Evolutionary conservation across 805 yeast species (phyloP), one percentile per base, ranked within the genome.

Genomic region (Candida caryicola): DNA sequence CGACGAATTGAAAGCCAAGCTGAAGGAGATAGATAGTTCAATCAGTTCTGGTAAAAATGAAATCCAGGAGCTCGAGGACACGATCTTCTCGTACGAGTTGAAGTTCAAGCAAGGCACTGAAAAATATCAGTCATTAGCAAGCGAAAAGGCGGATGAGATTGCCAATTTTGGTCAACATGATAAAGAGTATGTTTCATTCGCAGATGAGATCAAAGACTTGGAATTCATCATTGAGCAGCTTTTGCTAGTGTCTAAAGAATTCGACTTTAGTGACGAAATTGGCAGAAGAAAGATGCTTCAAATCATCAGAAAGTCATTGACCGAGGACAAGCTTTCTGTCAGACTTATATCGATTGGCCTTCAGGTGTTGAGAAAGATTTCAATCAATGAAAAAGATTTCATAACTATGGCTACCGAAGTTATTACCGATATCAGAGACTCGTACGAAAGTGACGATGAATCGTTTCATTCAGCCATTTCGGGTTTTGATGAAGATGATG

Each of bases 191-290:
- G 34, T 41, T n/a, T 50, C 59, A 2, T 58, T 60, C 36, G 60
- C 66, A 1, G 69, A 66, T 3, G 80, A 81, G 38, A 64, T 75
- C 4, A 69, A 66, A 16, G 88, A 83, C 39, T 55, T 79, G 19
- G 90, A 85, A 45, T 89, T 81, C 54, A 77, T 89, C 33, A 72
- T 89, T 29, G 79, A 79, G 41, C 96, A 93, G 58, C 59, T 91
- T 15, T 56, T 91, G 27, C 59, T 66, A 7, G 74, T 87, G 18
- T 82, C 90, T 0, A 74, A 74, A 19, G 76, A 77, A 27, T 84
- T 83, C 54, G 98, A 93, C 57, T 88, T 79, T 52, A 82, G 88
- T 50, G 97, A 93, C 64, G 96, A 90, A 59, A 76, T 85, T 33
- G 96, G 97, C 15, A 76, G 96, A 54, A 74, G 95, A 57, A 79